phyloP scores from a whole-genome alignment of 768 basidiomycete genomes.

The Boletus huronensis region DNA sequence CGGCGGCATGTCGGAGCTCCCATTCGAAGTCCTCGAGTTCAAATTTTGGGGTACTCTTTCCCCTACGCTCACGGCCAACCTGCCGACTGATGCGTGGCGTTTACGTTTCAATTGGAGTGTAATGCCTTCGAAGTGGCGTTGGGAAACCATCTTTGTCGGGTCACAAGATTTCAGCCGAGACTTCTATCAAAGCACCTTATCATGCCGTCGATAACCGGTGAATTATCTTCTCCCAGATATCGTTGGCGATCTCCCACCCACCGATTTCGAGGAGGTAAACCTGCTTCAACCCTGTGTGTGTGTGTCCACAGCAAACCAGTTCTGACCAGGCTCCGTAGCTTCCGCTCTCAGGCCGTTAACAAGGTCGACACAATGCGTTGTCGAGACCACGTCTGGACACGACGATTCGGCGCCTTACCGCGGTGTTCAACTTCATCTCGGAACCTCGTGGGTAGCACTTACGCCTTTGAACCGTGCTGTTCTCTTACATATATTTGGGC shows the following conservation, averaged over 20 bases:
- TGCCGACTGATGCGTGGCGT: constrained; percentile 13
- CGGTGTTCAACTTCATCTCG: constrained; percentile 63
- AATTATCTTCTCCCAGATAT: constrained; percentile 63
- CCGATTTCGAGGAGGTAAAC: constrained; percentile 64
- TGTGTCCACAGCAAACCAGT: background rate
- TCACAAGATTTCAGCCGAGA: constrained; percentile 60
- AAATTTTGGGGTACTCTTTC: constrained; percentile 50
- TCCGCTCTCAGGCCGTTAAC: constrained; percentile 68
- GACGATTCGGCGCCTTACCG: constrained; percentile 65
- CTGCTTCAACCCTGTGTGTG: background rate
- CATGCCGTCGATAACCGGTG: constrained; percentile 67
- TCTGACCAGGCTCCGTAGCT: constrained; percentile 4
- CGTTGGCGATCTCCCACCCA: constrained; percentile 51
- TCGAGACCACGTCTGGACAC: constrained; percentile 67
- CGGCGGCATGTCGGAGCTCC: constrained; percentile 52
- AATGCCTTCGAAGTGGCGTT: constrained; percentile 71
- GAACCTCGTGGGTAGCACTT: constrained; percentile 55
- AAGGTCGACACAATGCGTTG: constrained; percentile 68
- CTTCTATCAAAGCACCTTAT: constrained; percentile 78
- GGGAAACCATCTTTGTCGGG: constrained; percentile 71
- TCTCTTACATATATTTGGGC: constrained; percentile 11
- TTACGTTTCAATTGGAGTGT: constrained; percentile 59
- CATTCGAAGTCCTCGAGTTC: constrained; percentile 59
- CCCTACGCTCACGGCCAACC: constrained; percentile 1
- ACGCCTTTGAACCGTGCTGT: constrained; percentile 4